Base-by-base conservation (phyloP, 345 rosid genomes). In the Eucalyptus paniculata region DNA sequence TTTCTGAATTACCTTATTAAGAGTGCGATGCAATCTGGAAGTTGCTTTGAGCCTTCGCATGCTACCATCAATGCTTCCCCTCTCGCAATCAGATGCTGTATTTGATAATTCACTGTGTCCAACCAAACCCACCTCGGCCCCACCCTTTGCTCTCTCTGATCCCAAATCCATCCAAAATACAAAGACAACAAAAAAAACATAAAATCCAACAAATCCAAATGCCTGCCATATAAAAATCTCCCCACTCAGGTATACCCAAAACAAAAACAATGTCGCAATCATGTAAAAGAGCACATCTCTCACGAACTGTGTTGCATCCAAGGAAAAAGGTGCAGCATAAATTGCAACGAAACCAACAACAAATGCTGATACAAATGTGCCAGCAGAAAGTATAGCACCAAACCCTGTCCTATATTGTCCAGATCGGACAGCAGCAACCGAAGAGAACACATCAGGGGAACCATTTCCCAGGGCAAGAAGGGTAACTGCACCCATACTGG, bases 151-250 rank as follows among this genome's bases (percentile, higher is more conserved):
- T 54, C 91, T 17, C 89, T 91, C 89, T 51, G 81, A 88, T 42
- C 92, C 91, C 87, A 88, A 95, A 94, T 98, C 99, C 96, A 95
- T 98, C 98, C 98, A 98, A 72, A 98, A 97, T 86, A 98, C 99
- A 87, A 98, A 92, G 32, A 96, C 97, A 65, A 97, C 98, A 69
- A 97, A 97, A 91, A 97, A 97, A 50, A 94, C 69, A 87, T 97
- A 97, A 90, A 96, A 96, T 88, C 95, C 97, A 58, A 97, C 98
- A 89, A 97, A 97, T 26, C 97, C 98, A 87, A 94, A 88, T 34
- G 99, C 97, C 92, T 98, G 99, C 98, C 99, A 97, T 82, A 97
- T 91, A 50, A 94, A 96, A 18, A 97, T 98, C 95, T 98, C 99
- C 28, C 99, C 99, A 91, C 99, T 98, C 96, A 97, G 90, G 88